Evolutionary conservation across 164 flowering plant genomes (phyloP).

Genomic region (grape (Vitis vinifera)): DNA sequence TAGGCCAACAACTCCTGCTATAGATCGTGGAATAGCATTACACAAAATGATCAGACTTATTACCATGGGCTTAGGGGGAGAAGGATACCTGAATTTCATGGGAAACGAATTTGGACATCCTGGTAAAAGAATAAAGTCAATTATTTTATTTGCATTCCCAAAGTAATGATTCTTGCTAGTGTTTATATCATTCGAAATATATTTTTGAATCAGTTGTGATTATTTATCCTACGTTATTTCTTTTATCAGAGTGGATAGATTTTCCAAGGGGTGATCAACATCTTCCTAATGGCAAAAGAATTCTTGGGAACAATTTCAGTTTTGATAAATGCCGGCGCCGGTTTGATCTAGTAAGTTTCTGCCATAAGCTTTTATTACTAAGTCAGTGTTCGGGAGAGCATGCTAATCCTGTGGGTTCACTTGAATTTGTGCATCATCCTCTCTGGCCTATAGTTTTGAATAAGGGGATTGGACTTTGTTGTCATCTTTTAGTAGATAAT

Average conservation of each 20-base stretch:
- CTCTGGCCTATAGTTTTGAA: background rate
- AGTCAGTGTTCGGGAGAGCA: background rate
- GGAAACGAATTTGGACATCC: slow-evolving; percentile 99
- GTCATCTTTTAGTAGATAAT: background rate
- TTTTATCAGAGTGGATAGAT: slow-evolving; percentile 87
- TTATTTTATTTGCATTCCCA: background rate
- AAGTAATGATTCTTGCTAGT: no score
- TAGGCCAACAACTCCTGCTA: slow-evolving; percentile 74
- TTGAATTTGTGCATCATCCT: slow-evolving; percentile 1
- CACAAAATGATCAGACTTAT: slow-evolving; percentile 99
- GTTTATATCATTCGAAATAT: no score
- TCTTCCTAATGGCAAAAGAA: slow-evolving; percentile 73
- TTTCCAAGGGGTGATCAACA: slow-evolving; percentile 86
- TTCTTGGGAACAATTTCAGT: slow-evolving; percentile 79
- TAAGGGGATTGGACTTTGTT: background rate
- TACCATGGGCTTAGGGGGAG: slow-evolving; percentile 98
- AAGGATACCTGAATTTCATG: slow-evolving; percentile 99
- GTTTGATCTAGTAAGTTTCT: slow-evolving; percentile 85
- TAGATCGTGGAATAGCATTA: slow-evolving; percentile 98
- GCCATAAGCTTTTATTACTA: background rate
- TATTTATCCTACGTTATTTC: slow-evolving; percentile 4
- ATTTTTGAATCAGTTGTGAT: background rate
- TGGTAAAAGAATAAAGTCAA: slow-evolving; percentile 43
- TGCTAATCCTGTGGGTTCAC: background rate
- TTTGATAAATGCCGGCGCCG: slow-evolving; percentile 95